Evolutionary conservation across 331 rosid species (phyloP), one percentile per base, ranked within the genome.

Genomic region (Prunus yedoensis): DNA sequence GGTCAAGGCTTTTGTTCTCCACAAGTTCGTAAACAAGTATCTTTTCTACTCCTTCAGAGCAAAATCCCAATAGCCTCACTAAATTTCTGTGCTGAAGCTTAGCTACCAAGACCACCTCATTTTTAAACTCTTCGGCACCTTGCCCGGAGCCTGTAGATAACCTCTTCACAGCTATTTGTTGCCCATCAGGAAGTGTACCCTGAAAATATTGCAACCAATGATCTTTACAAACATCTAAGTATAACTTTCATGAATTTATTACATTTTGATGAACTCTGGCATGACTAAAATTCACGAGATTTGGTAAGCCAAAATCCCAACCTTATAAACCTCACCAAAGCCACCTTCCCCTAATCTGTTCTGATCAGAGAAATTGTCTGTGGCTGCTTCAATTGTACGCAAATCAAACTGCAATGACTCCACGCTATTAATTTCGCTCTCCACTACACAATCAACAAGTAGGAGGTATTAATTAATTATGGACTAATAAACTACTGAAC

Each of bases 331-430:
- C 30, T 58, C 80, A 23, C 87, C 87, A 74, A 77, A 84, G 27
- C 88, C 89, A 11, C 89, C 86, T 59, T 69, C 68, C 20, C 88
- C 86, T 54, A 85, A 67, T 74, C 68, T 85, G 54, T 82, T 82
- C 23, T 70, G 70, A 25, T 12, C 45, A 4, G 68, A 4, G 51
- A 85, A 85, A 20, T 74, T 80, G 68, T 74, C 60, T 20, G 87
- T 79, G 46, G 87, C 89, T 8, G 56, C 63, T 66, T 53, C 58
- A 4, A 85, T 67, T 38, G 85, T 83, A 18, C 52, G 75, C 5
- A 82, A 77, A 70, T 79, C 82, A 74, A 75, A 81, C 69, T 79
- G 90, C 82, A 86, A 78, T 50, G 61, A 78, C 54, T 81, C 87
- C 41, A 16, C 68, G 8, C 13, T 50, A 16, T 65, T 56, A 41